These are phyloP conservation scores for Santalum album DNA, from an alignment of 164 flowering plant genomes.

Conservation along the genomic window DNA sequence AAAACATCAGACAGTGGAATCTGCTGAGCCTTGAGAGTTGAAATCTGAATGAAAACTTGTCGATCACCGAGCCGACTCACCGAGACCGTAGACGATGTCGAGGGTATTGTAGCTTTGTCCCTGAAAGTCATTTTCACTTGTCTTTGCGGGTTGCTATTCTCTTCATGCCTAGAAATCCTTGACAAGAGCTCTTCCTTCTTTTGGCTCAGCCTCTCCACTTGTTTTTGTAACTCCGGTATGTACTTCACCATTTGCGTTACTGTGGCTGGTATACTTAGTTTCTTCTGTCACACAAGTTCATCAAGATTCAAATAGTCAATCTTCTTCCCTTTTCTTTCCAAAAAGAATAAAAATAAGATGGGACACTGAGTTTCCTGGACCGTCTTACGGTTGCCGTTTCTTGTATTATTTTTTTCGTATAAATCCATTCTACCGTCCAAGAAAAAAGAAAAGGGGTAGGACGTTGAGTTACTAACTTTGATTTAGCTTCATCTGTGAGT, in stretches of 20 bases:
- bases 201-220: slow-evolving; percentile 32
- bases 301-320: not conserved
- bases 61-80: slow-evolving; percentile 23
- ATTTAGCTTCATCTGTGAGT: too few species aligned
- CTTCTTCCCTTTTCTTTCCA: not conserved
- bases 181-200: slow-evolving; percentile 36
- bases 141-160: not conserved
- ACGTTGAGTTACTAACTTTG: too few species aligned
- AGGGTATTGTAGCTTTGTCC: not conserved
- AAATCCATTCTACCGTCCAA: too few species aligned
- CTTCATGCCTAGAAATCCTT: slow-evolving; percentile 17
- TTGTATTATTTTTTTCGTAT: too few species aligned
- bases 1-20: slow-evolving; percentile 32
- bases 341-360: too few species aligned
- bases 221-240: slow-evolving; percentile 54
- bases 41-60: slow-evolving; percentile 46
- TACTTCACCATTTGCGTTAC: slow-evolving; percentile 42
- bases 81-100: slow-evolving; percentile 16
- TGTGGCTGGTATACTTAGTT: slow-evolving; percentile 52
- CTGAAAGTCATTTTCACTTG: not conserved
- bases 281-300: slow-evolving; percentile 29
- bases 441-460: too few species aligned
- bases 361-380: too few species aligned
- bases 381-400: too few species aligned
- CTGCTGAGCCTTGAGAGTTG: slow-evolving; percentile 9